phyloP scores from a whole-genome alignment of 495 filamentous ascomycete genomes.

The Penicillium ucsense region DNA sequence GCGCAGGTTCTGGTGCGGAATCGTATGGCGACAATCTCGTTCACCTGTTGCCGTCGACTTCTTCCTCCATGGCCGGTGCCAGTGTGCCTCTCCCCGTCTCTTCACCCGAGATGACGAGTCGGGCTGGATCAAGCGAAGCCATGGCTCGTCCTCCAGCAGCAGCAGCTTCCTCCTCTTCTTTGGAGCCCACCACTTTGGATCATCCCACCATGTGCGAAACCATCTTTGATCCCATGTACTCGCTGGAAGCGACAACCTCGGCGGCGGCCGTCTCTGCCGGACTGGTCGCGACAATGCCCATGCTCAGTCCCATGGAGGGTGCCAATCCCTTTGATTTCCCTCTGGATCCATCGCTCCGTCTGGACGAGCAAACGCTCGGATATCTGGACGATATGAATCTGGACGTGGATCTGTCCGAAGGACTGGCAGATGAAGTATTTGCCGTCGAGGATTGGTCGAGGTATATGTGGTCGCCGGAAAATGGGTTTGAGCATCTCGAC shows the following conservation, averaged over 20 bases:
- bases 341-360: constrained; percentile 10
- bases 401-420: constrained; percentile 15
- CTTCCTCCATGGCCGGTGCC: background rate
- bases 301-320: constrained; percentile 14
- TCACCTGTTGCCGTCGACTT: background rate
- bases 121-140: background rate
- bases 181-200: too few relatives aligned
- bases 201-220: constrained; percentile 1
- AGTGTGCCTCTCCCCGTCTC: too few relatives aligned
- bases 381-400: constrained; percentile 18
- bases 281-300: constrained; percentile 5
- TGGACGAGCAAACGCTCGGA: constrained; percentile 7
- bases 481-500: constrained; percentile 20
- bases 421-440: constrained; percentile 12
- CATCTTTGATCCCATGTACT: constrained; percentile 15
- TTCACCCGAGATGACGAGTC: background rate
- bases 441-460: constrained; percentile 23
- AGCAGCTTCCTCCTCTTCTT: too few relatives aligned
- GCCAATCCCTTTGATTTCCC: constrained; percentile 17
- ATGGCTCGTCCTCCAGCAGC: constrained; percentile 4
- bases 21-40: background rate
- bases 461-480: constrained; percentile 24
- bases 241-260: constrained; percentile 6
- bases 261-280: background rate
- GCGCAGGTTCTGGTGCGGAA: constrained; percentile 10